These are phyloP conservation scores for Adansonia madagascariensis DNA, from an alignment of 441 rosid genomes.

Conservation along the genomic window DNA sequence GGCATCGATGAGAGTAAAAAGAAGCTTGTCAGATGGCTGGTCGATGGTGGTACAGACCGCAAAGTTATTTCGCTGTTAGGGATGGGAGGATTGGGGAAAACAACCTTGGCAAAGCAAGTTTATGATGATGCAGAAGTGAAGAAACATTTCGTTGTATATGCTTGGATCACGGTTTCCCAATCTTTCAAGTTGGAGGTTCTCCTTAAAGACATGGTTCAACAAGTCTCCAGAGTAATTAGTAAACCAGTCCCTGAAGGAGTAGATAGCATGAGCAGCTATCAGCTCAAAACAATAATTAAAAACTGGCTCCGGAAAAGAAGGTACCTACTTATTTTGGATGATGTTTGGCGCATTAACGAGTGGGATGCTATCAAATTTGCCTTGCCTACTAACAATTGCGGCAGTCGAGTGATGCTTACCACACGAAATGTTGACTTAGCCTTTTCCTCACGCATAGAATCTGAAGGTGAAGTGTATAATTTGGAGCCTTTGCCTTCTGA, in stretches of 20 bases:
- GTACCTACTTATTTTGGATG: conserved; percentile 46
- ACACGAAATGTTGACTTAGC: conserved; percentile 37
- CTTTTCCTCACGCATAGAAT: conserved; percentile 29
- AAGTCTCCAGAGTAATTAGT: conserved; percentile 31
- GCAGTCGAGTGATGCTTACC: conserved; percentile 45
- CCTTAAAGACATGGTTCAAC: conserved; percentile 38
- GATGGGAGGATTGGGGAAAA: conserved; percentile 40
- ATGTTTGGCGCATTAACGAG: conserved; percentile 36
- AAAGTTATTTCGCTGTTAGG: conserved; percentile 32
- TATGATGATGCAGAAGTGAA: conserved; percentile 28
- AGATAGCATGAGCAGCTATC: conserved; percentile 28
- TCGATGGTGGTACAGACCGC: conserved; percentile 19
- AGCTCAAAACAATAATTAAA: conserved; percentile 35
- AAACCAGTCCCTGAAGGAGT: conserved; percentile 34
- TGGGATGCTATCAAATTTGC: conserved; percentile 45
- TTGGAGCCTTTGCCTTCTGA: conserved; percentile 34
- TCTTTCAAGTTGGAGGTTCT: conserved; percentile 32
- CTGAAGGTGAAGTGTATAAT: conserved; percentile 31
- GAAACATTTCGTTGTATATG: conserved; percentile 19
- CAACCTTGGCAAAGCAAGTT: conserved; percentile 25
- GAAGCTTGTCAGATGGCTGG: conserved; percentile 34
- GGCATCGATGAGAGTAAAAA: conserved; percentile 43
- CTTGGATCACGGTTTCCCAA: conserved; percentile 23
- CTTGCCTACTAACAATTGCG: conserved; percentile 33
- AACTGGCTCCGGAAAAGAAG: conserved; percentile 31